Evolutionary conservation across 768 basidiomycete genomes (phyloP).

Genomic region (Trichaptum fuscoviolaceum): DNA sequence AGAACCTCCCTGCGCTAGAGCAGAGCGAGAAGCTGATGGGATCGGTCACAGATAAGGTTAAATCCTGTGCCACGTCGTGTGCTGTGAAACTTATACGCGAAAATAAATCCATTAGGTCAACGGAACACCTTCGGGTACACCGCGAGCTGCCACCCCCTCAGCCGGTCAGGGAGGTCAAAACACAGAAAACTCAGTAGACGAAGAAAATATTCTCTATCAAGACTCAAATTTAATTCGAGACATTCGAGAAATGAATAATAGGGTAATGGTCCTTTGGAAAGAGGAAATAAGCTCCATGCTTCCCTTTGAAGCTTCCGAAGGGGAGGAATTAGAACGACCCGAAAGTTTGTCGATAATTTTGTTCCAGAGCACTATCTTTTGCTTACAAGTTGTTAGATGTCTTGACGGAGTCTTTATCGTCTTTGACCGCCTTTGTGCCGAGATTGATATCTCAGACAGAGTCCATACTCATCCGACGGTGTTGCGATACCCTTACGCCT

Average conservation of each 20-base stretch:
- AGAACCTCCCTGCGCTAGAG: constrained; percentile 41
- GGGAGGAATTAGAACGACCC: constrained; percentile 28
- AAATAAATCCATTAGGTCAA: constrained; percentile 10
- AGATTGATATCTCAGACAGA: constrained; percentile 61
- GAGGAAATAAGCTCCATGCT: constrained; percentile 62
- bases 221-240: constrained; percentile 67
- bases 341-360: constrained; percentile 41
- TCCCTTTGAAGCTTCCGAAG: constrained; percentile 31
- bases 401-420: constrained; percentile 47
- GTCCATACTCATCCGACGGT: constrained; percentile 69
- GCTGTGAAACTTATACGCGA: not conserved
- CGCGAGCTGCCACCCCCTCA: constrained; percentile 51
- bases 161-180: constrained; percentile 42
- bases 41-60: constrained; percentile 12
- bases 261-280: constrained; percentile 56
- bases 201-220: constrained; percentile 62
- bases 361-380: not conserved
- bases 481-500: constrained; percentile 76
- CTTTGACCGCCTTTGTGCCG: constrained; percentile 46
- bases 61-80: not conserved
- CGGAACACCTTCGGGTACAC: constrained; percentile 23
- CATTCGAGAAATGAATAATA: constrained; percentile 49
- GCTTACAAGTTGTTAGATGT: constrained; percentile 35
- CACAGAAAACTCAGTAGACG: constrained; percentile 50
- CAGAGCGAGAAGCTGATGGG: not conserved